Evolutionary conservation across 495 filamentous ascomycete species (phyloP).

Genomic region (Penicillium cataractarum): DNA sequence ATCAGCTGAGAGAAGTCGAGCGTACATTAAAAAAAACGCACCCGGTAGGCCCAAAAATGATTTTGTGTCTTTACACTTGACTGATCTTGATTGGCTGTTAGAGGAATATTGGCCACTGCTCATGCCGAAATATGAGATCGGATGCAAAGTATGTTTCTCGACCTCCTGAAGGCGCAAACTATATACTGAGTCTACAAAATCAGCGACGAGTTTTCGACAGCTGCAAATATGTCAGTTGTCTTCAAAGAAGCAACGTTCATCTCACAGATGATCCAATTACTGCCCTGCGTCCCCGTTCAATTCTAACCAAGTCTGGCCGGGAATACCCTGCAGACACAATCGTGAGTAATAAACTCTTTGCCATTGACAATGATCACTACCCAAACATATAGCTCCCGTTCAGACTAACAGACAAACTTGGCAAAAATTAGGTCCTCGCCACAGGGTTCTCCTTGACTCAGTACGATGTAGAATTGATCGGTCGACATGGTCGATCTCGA

Average conservation of each 20-base stretch:
- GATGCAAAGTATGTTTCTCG: conserved; percentile 11
- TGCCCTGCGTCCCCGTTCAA: conserved; percentile 6
- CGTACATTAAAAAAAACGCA: background rate
- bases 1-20: background rate
- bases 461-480: conserved; percentile 11
- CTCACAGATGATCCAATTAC: conserved; percentile 21
- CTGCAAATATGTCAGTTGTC: conserved; percentile 13
- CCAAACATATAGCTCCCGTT: too few species aligned
- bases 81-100: background rate
- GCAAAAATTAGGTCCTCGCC: conserved; percentile 12
- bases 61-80: background rate
- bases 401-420: background rate
- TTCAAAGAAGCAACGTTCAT: conserved; percentile 18
- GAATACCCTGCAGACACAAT: conserved; percentile 19
- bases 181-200: conserved; percentile 6
- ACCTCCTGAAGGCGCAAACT: background rate
- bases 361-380: background rate
- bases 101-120: conserved; percentile 11
- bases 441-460: conserved; percentile 20
- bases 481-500: conserved; percentile 15
- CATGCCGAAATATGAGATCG: conserved; percentile 8
- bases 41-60: background rate
- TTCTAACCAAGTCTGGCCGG: conserved; percentile 19
- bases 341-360: conserved; percentile 10
- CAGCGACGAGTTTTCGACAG: conserved; percentile 25